Evolutionary conservation across 257 asterid species (phyloP).

Genomic region (Sherardia arvensis): DNA sequence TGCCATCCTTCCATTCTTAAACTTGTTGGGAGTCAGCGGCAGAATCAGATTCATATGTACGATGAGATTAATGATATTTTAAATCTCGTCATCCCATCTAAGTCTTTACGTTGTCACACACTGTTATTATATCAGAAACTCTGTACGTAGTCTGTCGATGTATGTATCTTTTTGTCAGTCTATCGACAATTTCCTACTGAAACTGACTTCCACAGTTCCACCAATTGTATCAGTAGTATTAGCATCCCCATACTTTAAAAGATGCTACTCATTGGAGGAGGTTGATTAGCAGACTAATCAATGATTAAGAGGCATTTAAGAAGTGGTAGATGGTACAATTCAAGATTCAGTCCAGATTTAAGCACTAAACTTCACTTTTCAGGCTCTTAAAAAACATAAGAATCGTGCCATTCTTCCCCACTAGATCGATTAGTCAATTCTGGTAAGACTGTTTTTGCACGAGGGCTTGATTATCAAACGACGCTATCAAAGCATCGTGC

Average conservation of each 20-base stretch:
- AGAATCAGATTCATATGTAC: not conserved
- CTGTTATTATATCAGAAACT: too few species aligned
- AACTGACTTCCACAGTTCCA: slow-evolving; percentile 26
- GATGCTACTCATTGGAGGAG: slow-evolving; percentile 19
- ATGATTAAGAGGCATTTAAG: slow-evolving; percentile 19
- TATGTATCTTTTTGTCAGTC: not conserved
- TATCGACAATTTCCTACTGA: slow-evolving; percentile 1
- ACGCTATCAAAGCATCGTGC: slow-evolving; percentile 10
- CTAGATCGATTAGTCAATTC: slow-evolving; percentile 8
- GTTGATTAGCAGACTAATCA: slow-evolving; percentile 1
- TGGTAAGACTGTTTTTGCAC: slow-evolving; percentile 21
- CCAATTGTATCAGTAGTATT: slow-evolving; percentile 11
- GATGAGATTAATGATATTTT: too few species aligned
- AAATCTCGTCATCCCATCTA: too few species aligned
- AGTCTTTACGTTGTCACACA: too few species aligned
- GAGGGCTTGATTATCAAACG: slow-evolving; percentile 15
- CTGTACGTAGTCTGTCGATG: not conserved
- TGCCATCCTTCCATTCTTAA: too few species aligned
- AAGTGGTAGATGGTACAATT: slow-evolving; percentile 12
- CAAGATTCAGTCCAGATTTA: slow-evolving; percentile 33
- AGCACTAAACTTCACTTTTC: slow-evolving; percentile 12
- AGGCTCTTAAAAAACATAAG: not conserved
- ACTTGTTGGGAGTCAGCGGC: not conserved
- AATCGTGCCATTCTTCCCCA: slow-evolving; percentile 3
- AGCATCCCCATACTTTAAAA: slow-evolving; percentile 4